Conservation (phyloP, 306 rosid species). For the Trichosanthes cucumerina region DNA sequence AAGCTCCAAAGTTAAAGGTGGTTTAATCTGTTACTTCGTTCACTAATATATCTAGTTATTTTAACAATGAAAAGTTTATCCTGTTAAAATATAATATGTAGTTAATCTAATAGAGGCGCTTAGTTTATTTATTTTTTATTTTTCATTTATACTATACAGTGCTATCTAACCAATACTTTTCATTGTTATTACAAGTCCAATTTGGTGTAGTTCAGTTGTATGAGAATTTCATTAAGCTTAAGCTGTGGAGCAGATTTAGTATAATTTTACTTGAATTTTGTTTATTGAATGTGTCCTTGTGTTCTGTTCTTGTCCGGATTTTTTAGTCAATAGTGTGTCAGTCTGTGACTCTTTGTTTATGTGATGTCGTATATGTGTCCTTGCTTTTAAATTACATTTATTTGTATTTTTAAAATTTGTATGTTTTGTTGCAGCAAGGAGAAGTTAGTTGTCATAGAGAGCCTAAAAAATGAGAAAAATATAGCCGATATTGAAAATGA, state of each 20-base stretch:
- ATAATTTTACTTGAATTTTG: neutral
- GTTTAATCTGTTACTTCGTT: neutral
- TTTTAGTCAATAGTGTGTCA: neutral
- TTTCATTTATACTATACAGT: neutral
- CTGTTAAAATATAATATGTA: neutral
- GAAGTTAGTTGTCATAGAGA: constrained; percentile 24
- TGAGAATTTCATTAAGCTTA: neutral
- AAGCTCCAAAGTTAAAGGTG: neutral
- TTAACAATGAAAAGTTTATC: neutral
- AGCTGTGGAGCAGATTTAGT: neutral
- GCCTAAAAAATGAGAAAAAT: constrained; percentile 13
- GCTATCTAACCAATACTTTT: neutral
- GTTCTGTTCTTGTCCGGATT: neutral
- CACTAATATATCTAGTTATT: neutral
- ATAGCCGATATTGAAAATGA: constrained; percentile 14
- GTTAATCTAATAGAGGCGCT: neutral
- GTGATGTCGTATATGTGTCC: neutral
- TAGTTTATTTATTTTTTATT: neutral
- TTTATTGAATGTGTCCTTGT: neutral
- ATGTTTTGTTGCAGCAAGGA: constrained; percentile 26
- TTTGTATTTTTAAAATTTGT: neutral
- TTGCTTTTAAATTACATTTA: neutral
- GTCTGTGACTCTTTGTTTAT: neutral
- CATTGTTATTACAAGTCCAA: neutral
- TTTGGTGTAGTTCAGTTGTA: neutral